Evolutionary conservation across 75 land plant genomes (phyloP).

Genomic region (Azolla pinnata): DNA sequence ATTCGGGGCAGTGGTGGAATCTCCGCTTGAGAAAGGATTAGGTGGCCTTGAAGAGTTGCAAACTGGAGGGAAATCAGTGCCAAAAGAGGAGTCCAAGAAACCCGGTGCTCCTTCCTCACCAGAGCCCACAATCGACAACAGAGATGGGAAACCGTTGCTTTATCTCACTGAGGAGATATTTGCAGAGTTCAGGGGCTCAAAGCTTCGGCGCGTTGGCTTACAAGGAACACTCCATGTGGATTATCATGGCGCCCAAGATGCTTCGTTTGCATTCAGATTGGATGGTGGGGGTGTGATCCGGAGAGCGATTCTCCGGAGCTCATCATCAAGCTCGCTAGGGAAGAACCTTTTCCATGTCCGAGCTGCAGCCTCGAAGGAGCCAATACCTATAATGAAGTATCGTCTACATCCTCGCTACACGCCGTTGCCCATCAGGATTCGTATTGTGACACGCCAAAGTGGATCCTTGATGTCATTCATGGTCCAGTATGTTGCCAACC

Average conservation of each 20-base stretch:
- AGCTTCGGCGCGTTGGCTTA: conserved; percentile 51
- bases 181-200: conserved; percentile 74
- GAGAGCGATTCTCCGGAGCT: conserved; percentile 44
- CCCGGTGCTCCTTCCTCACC: conserved; percentile 11
- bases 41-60: conserved; percentile 65
- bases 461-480: conserved; percentile 65
- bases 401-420: conserved; percentile 71
- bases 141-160: conserved; percentile 65
- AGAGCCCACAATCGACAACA: neutral
- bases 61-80: conserved; percentile 16
- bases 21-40: conserved; percentile 32
- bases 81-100: conserved; percentile 20
- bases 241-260: conserved; percentile 49
- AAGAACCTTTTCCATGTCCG: conserved; percentile 82
- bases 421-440: conserved; percentile 69
- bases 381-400: conserved; percentile 66
- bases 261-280: conserved; percentile 72
- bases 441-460: conserved; percentile 45
- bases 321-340: conserved; percentile 62
- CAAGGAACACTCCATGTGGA: conserved; percentile 57
- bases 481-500: conserved; percentile 88
- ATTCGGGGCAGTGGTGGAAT: conserved; percentile 41
- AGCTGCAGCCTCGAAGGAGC: conserved; percentile 51
- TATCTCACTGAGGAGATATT: conserved; percentile 57
- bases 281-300: conserved; percentile 59